Base-by-base conservation (phyloP, 331 rosid species). In the Quercus lobata region DNA sequence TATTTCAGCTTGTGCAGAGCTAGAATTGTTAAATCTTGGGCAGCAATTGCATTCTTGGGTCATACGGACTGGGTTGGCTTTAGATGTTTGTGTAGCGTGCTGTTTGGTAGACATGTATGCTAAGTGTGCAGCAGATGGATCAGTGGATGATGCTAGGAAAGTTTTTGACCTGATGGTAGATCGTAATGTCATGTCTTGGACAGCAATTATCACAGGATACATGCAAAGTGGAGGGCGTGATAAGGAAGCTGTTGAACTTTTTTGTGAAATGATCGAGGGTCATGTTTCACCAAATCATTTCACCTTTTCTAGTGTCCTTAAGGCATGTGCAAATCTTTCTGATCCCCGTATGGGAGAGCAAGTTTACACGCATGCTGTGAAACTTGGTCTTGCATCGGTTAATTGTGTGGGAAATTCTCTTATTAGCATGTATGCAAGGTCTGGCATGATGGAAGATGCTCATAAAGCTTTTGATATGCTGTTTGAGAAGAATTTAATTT, bases 101-200 rank as follows among this genome's bases (percentile, higher is more conserved):
- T 76, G 83, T 80, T 80, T 87, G 78, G 85, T 87, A n/a, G 86
- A 87, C 52, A 62, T 87, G 90, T 84, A 84, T 83, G 85, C 85
- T 5, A 87, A 87, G 82, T 84, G 83, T 71, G 24, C 61, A 1
- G 75, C 53, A 22, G 79, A 78, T 57, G 86, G 84, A 49, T 79
- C 79, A 0, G 46, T 82, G 4, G 81, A 74, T 24, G 58, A 71
- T 74, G 74, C 85, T 37, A 79, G 88, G 75, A 84, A 44, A 74
- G 78, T 84, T 2, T 87, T 82, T 57, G 30, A 87, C 71, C 58
- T 79, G 2, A 84, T 82, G 85, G 69, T 80, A 5, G 69, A 72
- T 25, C 86, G 66, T 71, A 84, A 80, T 84, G 87, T 87, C 57
- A 68, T 87, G 86, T 87, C 90, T 25, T 87, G 90, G 90, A 87